Evolutionary conservation across 768 basidiomycete species (phyloP).

Genomic region (Erythrobasidium yunnanense): DNA sequence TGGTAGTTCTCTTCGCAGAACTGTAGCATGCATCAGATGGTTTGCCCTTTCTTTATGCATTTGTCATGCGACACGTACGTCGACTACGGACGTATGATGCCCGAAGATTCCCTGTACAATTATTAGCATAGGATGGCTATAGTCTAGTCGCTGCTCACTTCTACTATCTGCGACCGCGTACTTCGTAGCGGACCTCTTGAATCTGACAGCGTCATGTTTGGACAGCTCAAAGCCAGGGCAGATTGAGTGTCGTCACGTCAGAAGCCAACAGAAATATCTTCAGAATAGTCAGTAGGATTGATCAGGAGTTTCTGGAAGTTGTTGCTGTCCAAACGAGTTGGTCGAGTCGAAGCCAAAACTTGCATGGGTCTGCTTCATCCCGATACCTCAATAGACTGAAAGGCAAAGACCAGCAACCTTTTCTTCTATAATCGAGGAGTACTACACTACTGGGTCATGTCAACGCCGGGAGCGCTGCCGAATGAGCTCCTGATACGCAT

Average conservation of each 20-base stretch:
- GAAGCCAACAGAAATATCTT: too few species aligned
- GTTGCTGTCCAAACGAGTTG: too few species aligned
- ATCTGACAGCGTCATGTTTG: not conserved
- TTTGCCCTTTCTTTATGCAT: not conserved
- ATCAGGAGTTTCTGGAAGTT: too few species aligned
- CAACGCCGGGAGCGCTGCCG: not conserved
- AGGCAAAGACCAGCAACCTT: too few species aligned
- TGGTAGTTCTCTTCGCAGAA: slow-evolving; percentile 25
- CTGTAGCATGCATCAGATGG: not conserved
- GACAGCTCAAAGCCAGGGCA: too few species aligned
- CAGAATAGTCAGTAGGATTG: too few species aligned
- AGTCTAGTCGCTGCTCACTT: not conserved
- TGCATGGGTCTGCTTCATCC: too few species aligned
- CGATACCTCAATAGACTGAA: too few species aligned
- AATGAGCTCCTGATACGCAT: not conserved
- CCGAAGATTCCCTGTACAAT: slow-evolving; percentile 11
- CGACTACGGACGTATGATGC: slow-evolving; percentile 4
- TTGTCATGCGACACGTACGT: not conserved
- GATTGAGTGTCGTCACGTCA: too few species aligned
- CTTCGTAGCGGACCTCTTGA: slow-evolving; percentile 19
- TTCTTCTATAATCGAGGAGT: too few species aligned
- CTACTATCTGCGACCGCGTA: not conserved
- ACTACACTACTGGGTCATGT: too few species aligned
- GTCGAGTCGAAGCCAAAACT: too few species aligned
- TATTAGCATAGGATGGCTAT: not conserved